These are phyloP conservation scores for Sporothrix pallida DNA, from an alignment of 2,329 filamentous ascomycete species.

Conservation along the genomic window DNA sequence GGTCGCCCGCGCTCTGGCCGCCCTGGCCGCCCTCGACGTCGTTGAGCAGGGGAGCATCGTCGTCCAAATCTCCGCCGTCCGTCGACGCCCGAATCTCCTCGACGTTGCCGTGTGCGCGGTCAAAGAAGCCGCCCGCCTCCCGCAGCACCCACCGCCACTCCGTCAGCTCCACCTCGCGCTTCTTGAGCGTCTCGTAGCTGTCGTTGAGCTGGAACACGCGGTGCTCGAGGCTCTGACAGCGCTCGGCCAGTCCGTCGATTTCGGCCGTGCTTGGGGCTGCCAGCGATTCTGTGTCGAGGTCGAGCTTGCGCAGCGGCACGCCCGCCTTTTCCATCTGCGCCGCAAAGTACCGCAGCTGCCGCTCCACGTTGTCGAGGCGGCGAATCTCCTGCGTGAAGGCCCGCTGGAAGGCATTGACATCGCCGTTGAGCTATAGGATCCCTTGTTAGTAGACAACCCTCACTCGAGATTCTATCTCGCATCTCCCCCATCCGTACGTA, in stretches of 20 bases:
- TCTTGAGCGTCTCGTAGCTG: constrained; percentile 98
- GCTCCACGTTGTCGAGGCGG: constrained; percentile 95
- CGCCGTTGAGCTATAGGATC: constrained; percentile 78
- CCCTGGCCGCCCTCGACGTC: constrained; percentile 78
- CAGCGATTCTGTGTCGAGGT: constrained; percentile 85
- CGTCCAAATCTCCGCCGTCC: constrained; percentile 61
- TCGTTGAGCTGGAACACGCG: constrained; percentile 91
- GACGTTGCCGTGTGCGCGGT: constrained; percentile 92
- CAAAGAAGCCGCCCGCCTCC: constrained; percentile 97
- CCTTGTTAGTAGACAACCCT: constrained; percentile 34
- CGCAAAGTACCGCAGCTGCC: constrained; percentile 95
- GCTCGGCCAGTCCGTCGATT: constrained; percentile 93
- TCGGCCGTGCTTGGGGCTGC: constrained; percentile 89
- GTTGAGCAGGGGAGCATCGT: constrained; percentile 90
- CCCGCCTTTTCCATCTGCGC: constrained; percentile 91
- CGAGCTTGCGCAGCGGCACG: constrained; percentile 85
- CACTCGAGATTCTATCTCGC: not conserved
- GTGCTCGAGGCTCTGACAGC: constrained; percentile 90
- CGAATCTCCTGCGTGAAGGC: constrained; percentile 98
- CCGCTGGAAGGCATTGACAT: constrained; percentile 91
- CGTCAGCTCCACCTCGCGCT: constrained; percentile 92
- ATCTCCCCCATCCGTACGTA: constrained; percentile 56
- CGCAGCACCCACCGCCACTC: constrained; percentile 98
- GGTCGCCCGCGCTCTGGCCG: constrained; percentile 16
- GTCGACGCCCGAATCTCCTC: constrained; percentile 94